A percentile compares a stretch with the other conserved stretches of the same genome.
Evolutionary conservation across 768 basidiomycete species (phyloP).

Genomic region (Leucosporidium creatinivorum): DNA sequence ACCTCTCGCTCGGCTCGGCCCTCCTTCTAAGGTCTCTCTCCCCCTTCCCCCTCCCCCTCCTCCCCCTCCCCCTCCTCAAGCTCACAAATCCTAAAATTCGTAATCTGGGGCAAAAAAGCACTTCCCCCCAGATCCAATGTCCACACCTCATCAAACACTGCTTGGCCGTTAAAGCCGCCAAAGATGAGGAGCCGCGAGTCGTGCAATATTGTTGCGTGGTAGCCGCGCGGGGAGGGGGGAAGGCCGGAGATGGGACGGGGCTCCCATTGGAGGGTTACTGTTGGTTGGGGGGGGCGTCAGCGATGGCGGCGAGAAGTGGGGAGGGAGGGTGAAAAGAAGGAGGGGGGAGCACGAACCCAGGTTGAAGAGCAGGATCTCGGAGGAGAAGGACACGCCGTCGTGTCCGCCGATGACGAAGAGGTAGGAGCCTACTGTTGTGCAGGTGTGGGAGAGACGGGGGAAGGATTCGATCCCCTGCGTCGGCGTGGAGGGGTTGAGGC

Average conservation of each 20-base stretch:
- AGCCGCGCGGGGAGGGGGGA: slow-evolving; percentile 67
- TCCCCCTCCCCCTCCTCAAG: background rate
- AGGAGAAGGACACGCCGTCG: slow-evolving; percentile 62
- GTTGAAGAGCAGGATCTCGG: slow-evolving; percentile 73
- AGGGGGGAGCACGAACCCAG: slow-evolving; percentile 51
- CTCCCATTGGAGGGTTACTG: slow-evolving; percentile 81
- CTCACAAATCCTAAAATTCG: background rate
- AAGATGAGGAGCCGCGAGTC: slow-evolving; percentile 79
- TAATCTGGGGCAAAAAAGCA: slow-evolving; percentile 8
- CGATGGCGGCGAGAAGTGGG: background rate
- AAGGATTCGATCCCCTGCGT: background rate
- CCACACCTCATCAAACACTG: slow-evolving; percentile 74
- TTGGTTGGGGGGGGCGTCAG: background rate
- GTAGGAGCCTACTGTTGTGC: slow-evolving; percentile 85
- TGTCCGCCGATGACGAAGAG: slow-evolving; percentile 85
- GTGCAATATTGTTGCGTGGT: slow-evolving; percentile 72
- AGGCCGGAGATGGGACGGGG: slow-evolving; percentile 59
- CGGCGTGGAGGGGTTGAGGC: background rate
- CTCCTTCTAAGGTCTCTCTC: too few relatives aligned
- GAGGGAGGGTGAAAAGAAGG: background rate
- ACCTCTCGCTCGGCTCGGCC: too few relatives aligned
- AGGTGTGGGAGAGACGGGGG: slow-evolving; percentile 51
- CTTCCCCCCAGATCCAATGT: slow-evolving; percentile 53
- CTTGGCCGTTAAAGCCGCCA: slow-evolving; percentile 60
- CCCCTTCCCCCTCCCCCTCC: background rate